Percentiles rank a stretch among this genome's conserved stretches.
Evolutionary conservation across 495 filamentous ascomycete genomes (phyloP).

Genomic region (Articulospora tetracladia): DNA sequence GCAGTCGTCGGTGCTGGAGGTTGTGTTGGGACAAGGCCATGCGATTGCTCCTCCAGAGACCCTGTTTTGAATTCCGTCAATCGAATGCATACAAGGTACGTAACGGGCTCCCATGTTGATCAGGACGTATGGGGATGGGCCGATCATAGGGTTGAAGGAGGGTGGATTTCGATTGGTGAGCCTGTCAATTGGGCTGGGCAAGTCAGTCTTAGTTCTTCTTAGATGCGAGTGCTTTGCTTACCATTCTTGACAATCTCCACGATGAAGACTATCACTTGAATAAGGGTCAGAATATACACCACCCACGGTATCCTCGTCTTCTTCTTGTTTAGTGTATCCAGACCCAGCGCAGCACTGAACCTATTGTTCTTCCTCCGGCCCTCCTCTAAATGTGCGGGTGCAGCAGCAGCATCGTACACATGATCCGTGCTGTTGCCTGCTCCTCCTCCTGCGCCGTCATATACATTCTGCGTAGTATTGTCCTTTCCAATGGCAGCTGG

Average conservation of each 20-base stretch:
- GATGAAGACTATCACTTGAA: constrained; percentile 87
- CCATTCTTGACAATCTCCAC: constrained; percentile 80
- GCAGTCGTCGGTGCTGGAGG: constrained; percentile 55
- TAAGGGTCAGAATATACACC: constrained; percentile 71
- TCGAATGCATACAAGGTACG: constrained; percentile 90
- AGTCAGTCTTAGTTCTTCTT: constrained; percentile 34
- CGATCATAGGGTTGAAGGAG: constrained; percentile 93
- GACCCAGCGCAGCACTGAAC: constrained; percentile 33
- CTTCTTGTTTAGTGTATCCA: constrained; percentile 42
- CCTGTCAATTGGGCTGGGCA: constrained; percentile 53
- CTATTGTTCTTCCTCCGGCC: constrained; percentile 24
- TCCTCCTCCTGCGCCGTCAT: constrained; percentile 13
- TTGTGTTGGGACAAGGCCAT: constrained; percentile 79
- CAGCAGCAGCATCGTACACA: constrained; percentile 41
- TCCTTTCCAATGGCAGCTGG: constrained; percentile 24
- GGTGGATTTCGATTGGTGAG: constrained; percentile 79
- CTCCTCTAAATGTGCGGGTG: constrained; percentile 12
- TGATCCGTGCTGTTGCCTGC: constrained; percentile 41
- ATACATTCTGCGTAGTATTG: constrained; percentile 7
- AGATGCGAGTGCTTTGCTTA: constrained; percentile 35
- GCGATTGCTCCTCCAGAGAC: constrained; percentile 35
- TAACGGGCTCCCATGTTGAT: constrained; percentile 97
- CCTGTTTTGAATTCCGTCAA: constrained; percentile 57
- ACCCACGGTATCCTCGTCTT: constrained; percentile 69
- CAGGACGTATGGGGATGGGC: constrained; percentile 81